Conservation (phyloP, 306 rosid species). For the Carpinus viminea region DNA sequence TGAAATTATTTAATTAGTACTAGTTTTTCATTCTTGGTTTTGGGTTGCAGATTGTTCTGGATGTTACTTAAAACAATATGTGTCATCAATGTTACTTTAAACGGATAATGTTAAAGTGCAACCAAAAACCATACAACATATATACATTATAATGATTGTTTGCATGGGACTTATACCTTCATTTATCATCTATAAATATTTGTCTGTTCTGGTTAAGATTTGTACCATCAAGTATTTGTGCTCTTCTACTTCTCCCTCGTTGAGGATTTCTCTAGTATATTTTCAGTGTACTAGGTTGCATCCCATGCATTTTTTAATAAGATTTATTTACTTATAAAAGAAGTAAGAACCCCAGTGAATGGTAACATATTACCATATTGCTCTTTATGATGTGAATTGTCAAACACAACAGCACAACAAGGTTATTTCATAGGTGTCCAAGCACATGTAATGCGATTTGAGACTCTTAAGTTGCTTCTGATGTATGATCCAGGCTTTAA, state of each 20-base stretch:
- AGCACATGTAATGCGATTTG: not conserved
- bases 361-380: not conserved
- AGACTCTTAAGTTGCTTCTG: not conserved
- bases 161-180: not conserved
- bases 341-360: not conserved
- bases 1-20: not conserved
- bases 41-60: slow-evolving; percentile 37
- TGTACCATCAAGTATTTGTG: too few species aligned
- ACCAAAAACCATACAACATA: not conserved
- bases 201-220: not conserved
- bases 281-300: too few species aligned
- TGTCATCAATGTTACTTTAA: not conserved
- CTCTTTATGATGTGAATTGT: not conserved
- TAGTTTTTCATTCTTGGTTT: not conserved
- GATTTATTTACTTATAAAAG: too few species aligned
- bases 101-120: too few species aligned
- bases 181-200: not conserved
- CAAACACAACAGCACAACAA: not conserved
- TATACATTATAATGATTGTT: not conserved
- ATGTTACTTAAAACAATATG: too few species aligned
- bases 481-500: not conserved
- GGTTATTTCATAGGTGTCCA: not conserved
- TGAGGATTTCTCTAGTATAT: too few species aligned
- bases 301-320: too few species aligned
- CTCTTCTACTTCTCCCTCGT: too few species aligned